phyloP scores from a whole-genome alignment of 306 rosid species.

The Prinsepia uniflora region DNA sequence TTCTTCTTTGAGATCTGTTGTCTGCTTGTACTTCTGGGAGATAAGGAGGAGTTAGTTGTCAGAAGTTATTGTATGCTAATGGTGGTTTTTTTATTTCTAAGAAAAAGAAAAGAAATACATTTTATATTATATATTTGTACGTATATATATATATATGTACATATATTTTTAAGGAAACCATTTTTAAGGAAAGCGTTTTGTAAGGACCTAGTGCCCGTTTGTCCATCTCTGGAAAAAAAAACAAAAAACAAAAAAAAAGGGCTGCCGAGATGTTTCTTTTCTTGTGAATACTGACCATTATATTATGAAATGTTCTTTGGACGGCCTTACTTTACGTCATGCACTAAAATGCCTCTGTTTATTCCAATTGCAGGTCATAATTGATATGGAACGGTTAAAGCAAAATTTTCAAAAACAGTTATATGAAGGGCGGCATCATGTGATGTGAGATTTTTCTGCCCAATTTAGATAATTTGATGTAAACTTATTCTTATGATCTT shows the following conservation, averaged over 20 bases:
- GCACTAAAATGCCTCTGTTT: background rate
- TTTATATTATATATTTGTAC: too few species aligned
- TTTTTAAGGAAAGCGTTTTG: too few species aligned
- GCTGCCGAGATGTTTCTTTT: background rate
- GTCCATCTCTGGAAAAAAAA: too few species aligned
- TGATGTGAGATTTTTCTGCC: conserved; percentile 50
- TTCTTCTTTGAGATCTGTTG: background rate
- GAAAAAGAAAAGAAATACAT: too few species aligned
- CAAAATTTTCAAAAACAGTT: conserved; percentile 58
- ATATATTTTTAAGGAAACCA: too few species aligned
- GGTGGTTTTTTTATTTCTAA: too few species aligned
- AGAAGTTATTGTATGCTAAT: too few species aligned
- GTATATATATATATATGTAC: too few species aligned
- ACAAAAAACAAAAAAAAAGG: background rate
- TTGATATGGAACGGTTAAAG: conserved; percentile 80
- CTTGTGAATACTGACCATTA: background rate
- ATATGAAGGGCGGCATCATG: conserved; percentile 48
- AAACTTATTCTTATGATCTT: conserved; percentile 9
- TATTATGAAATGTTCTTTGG: background rate
- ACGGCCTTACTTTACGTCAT: background rate
- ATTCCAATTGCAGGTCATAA: conserved; percentile 62
- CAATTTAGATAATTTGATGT: background rate
- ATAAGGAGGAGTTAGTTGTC: too few species aligned
- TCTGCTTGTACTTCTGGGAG: too few species aligned
- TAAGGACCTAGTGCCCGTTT: too few species aligned